Evolutionary conservation across 2,329 filamentous ascomycete species (phyloP).

Genomic region (Alternaria metachromatica): DNA sequence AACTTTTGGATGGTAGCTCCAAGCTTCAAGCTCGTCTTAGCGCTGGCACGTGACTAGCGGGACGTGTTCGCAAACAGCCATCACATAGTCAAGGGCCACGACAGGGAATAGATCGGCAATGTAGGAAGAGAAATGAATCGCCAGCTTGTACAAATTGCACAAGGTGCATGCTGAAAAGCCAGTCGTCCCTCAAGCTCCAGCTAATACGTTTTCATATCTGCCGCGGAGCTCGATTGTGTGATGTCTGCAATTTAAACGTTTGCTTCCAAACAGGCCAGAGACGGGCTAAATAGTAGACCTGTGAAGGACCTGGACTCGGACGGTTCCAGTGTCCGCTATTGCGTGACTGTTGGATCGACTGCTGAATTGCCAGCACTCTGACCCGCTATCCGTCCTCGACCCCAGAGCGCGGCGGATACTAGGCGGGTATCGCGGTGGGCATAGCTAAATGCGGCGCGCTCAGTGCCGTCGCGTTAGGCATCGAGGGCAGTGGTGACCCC

Average conservation of each 20-base stretch:
- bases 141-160: not conserved
- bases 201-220: not conserved
- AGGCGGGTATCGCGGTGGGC: constrained; percentile 16
- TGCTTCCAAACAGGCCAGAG: not conserved
- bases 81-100: not conserved
- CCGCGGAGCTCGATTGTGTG: not conserved
- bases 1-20: constrained; percentile 19
- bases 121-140: not conserved
- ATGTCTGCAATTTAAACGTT: not conserved
- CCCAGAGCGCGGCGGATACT: constrained; percentile 9
- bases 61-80: constrained; percentile 8
- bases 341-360: not conserved
- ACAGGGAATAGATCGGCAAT: not conserved
- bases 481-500: constrained; percentile 12
- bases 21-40: constrained; percentile 12
- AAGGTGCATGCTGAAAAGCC: not conserved
- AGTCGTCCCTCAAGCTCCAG: not conserved
- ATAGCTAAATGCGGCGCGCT: constrained; percentile 1
- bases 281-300: not conserved
- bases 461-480: constrained; percentile 1
- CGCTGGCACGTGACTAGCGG: constrained; percentile 20
- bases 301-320: not conserved
- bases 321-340: not conserved
- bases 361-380: constrained; percentile 3
- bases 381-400: constrained; percentile 3